Evolutionary conservation across 257 asterid genomes (phyloP).

Genomic region (Plantago elongata): DNA sequence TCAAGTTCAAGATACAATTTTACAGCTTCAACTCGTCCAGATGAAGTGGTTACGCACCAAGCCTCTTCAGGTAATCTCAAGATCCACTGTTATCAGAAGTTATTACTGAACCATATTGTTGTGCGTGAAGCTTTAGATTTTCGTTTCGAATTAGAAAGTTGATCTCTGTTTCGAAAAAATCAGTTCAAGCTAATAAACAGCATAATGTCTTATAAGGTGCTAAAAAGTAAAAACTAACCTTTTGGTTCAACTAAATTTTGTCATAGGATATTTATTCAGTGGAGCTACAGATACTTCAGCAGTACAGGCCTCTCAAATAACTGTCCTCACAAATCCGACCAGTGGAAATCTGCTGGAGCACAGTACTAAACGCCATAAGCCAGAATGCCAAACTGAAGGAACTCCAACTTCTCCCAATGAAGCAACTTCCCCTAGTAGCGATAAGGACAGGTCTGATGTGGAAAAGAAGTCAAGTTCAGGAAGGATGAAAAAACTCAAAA

Average conservation of each 20-base stretch:
- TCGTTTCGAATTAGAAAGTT: neutral
- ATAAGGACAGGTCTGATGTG: constrained; percentile 4
- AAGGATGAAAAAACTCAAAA: constrained; percentile 38
- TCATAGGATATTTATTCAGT: constrained; percentile 25
- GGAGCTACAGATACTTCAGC: constrained; percentile 16
- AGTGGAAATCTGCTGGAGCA: constrained; percentile 16
- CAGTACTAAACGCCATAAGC: constrained; percentile 27
- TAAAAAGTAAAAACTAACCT: no score
- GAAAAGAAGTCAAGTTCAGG: constrained; percentile 32
- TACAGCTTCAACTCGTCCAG: constrained; percentile 20
- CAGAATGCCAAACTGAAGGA: constrained; percentile 31
- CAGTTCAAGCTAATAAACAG: neutral
- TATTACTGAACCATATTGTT: neutral
- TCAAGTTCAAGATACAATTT: constrained; percentile 29
- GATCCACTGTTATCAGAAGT: neutral
- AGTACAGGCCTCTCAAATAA: constrained; percentile 15
- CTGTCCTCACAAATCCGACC: constrained; percentile 1
- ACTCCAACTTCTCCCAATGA: constrained; percentile 18
- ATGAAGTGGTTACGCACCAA: constrained; percentile 37
- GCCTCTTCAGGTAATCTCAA: constrained; percentile 35
- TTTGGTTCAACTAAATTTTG: constrained; percentile 11
- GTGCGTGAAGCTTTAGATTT: neutral
- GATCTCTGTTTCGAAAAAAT: neutral
- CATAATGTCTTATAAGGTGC: no score
- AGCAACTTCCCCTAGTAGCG: constrained; percentile 20